phyloP scores from a whole-genome alignment of 2,329 filamentous ascomycete species.

The Coniochaeta sp. region DNA sequence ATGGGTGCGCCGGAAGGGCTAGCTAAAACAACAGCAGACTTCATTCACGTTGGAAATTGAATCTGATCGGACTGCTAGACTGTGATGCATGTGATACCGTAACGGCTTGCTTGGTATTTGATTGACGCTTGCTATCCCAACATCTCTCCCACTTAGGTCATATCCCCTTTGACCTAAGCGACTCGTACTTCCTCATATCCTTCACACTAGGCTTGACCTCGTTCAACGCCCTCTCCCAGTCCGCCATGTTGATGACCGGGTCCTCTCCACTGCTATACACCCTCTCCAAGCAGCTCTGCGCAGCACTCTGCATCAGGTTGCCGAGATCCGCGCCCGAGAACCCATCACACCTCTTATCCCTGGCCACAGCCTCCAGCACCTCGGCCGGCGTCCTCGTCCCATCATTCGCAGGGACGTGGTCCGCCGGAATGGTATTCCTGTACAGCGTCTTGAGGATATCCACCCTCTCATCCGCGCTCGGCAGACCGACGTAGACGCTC shows the following conservation, averaged over 20 bases:
- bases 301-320: conserved; percentile 37
- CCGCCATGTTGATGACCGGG: conserved; percentile 27
- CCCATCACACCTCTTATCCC: conserved; percentile 59
- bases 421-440: conserved; percentile 33
- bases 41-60: too few relatives aligned
- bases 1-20: too few relatives aligned
- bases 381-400: conserved; percentile 20
- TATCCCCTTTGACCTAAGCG: conserved; percentile 3
- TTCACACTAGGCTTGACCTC: conserved; percentile 44
- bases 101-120: too few relatives aligned
- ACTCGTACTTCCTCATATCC: conserved; percentile 34
- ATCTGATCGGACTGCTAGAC: too few relatives aligned
- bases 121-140: neutral
- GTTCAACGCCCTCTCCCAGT: conserved; percentile 47
- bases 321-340: conserved; percentile 67
- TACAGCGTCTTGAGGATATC: conserved; percentile 74
- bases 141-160: neutral
- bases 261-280: conserved; percentile 20
- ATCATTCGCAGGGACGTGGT: conserved; percentile 5
- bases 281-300: conserved; percentile 29
- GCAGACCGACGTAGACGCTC: conserved; percentile 83
- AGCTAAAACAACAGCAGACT: too few relatives aligned
- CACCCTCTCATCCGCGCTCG: conserved; percentile 65
- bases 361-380: conserved; percentile 57
- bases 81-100: too few relatives aligned